Conservation (phyloP, 495 filamentous ascomycete genomes). For the Cenococcum geophilum region DNA sequence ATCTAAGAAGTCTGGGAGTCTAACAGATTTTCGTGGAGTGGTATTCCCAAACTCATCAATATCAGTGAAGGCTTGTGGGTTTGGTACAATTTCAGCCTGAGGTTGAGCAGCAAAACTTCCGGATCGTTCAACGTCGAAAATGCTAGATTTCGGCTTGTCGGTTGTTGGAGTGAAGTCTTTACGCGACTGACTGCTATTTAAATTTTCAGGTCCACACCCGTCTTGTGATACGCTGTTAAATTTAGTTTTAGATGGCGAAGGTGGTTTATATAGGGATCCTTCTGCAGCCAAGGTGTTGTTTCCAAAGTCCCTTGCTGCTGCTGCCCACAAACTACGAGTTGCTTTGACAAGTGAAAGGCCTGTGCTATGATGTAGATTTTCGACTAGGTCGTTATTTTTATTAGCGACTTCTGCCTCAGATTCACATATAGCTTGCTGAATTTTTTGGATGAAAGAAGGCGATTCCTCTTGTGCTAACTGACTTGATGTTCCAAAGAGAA, state of each 20-base stretch:
- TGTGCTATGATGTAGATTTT: conserved; percentile 13
- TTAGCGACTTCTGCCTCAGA: conserved; percentile 41
- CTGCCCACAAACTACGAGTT: conserved; percentile 20
- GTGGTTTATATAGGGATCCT: neutral
- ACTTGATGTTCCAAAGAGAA: conserved; percentile 89
- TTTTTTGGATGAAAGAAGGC: conserved; percentile 57
- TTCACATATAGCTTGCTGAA: conserved; percentile 61
- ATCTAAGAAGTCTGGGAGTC: conserved; percentile 15
- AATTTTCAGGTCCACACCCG: no score
- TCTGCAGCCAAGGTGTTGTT: neutral
- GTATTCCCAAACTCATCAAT: conserved; percentile 11
- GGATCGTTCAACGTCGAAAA: no score
- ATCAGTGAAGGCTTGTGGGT: neutral
- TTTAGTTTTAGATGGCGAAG: neutral
- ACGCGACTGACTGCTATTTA: no score
- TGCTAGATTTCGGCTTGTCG: no score
- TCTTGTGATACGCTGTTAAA: no score
- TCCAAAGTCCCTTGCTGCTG: conserved; percentile 25
- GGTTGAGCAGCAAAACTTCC: no score
- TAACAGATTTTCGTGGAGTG: conserved; percentile 10
- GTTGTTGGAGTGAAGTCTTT: no score
- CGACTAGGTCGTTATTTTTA: conserved; percentile 1
- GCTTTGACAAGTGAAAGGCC: neutral
- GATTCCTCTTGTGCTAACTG: conserved; percentile 76
- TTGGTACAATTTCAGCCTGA: neutral